Conservation (phyloP, 768 basidiomycete species). For the Rhizopogon vulgaris region DNA sequence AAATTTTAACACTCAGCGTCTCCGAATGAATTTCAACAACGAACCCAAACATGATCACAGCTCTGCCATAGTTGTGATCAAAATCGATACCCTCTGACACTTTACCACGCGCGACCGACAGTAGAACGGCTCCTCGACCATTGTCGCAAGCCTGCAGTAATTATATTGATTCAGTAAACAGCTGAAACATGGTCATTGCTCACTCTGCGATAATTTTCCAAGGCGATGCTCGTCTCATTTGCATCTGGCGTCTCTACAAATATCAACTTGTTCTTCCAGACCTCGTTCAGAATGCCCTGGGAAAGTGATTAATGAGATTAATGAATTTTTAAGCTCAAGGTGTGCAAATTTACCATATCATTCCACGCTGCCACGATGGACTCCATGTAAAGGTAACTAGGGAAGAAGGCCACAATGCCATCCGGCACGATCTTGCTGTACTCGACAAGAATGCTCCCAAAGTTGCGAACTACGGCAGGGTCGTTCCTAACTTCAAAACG, state of each 20-base stretch:
- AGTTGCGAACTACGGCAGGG: constrained; percentile 97
- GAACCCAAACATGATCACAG: constrained; percentile 99
- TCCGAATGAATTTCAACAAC: constrained; percentile 7
- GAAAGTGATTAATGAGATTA: background rate
- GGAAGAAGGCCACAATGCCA: constrained; percentile 98
- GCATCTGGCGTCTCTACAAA: constrained; percentile 99
- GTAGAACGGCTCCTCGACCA: constrained; percentile 90
- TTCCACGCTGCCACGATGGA: constrained; percentile 99
- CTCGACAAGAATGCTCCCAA: constrained; percentile 95
- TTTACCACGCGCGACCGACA: constrained; percentile 97
- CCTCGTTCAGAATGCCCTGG: constrained; percentile 97
- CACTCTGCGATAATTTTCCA: constrained; percentile 95
- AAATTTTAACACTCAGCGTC: constrained; percentile 2
- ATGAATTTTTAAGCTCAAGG: too few species aligned
- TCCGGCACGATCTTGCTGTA: constrained; percentile 98
- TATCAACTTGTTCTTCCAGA: constrained; percentile 98
- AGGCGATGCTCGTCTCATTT: constrained; percentile 94
- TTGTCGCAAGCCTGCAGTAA: constrained; percentile 87
- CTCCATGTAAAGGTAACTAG: constrained; percentile 99
- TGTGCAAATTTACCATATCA: constrained; percentile 76
- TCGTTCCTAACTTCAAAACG: constrained; percentile 99
- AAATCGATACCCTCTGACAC: constrained; percentile 99
- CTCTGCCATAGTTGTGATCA: constrained; percentile 98
- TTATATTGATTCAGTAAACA: background rate
- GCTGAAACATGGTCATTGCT: constrained; percentile 6